Evolutionary conservation across 257 asterid genomes (phyloP).

Genomic region (Echium plantagineum): DNA sequence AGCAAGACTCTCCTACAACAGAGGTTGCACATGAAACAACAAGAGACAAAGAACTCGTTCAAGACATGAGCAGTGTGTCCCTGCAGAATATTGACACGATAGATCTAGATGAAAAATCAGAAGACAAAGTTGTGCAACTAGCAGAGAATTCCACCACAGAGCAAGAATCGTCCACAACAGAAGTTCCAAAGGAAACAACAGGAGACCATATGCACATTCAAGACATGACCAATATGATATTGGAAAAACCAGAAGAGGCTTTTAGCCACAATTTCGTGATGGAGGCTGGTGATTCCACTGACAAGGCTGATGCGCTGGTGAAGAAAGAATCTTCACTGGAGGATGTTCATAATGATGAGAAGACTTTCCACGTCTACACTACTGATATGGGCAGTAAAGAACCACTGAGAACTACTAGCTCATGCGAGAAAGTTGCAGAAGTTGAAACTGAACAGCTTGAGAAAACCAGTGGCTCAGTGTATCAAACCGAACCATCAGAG

Average conservation of each 20-base stretch:
- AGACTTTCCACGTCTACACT: conserved; percentile 11
- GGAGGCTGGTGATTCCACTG: conserved; percentile 2
- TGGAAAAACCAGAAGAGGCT: conserved; percentile 8
- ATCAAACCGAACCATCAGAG: background rate
- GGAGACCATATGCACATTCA: conserved; percentile 14
- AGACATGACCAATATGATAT: conserved; percentile 15
- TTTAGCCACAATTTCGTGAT: background rate
- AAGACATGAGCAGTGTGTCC: background rate
- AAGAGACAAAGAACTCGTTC: background rate
- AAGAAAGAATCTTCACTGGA: conserved; percentile 12
- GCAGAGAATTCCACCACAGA: background rate
- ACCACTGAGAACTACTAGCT: conserved; percentile 2
- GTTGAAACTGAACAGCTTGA: background rate
- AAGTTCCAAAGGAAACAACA: background rate
- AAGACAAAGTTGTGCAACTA: background rate
- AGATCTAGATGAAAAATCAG: background rate
- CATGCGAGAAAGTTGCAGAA: too few relatives aligned
- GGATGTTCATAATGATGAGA: conserved; percentile 14
- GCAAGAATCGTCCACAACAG: background rate
- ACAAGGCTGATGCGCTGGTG: conserved; percentile 6
- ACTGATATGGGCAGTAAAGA: conserved; percentile 15
- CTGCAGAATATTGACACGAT: background rate
- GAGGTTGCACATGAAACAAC: background rate
- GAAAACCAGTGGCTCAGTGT: background rate
- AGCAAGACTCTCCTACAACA: background rate